These are phyloP conservation scores for Penium margaritaceum DNA, from an alignment of 139 green algal genomes.

Conservation along the genomic window DNA sequence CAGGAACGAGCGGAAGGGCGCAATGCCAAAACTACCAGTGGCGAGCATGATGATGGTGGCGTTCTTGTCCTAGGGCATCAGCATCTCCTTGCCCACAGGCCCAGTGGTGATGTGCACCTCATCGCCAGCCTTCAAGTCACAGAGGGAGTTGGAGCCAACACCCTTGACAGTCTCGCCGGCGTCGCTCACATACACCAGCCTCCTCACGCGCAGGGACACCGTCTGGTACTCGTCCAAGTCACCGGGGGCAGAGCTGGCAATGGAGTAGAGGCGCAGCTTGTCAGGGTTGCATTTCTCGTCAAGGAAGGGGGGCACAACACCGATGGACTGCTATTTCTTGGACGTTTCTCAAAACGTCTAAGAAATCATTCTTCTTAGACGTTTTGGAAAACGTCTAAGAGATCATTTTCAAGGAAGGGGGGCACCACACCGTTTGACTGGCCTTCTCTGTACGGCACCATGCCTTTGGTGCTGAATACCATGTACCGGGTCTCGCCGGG, in stretches of 20 bases:
- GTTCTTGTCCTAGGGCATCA: constrained; percentile 45
- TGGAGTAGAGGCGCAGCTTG: constrained; percentile 48
- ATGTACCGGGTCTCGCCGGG: too few species aligned
- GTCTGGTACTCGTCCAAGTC: constrained; percentile 51
- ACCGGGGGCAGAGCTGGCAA: constrained; percentile 43
- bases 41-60: constrained; percentile 48
- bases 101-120: constrained; percentile 45
- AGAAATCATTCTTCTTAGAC: too few species aligned
- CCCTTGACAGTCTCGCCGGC: constrained; percentile 46
- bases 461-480: too few species aligned
- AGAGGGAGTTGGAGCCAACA: constrained; percentile 50
- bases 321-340: too few species aligned
- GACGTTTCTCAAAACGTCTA: too few species aligned
- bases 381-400: too few species aligned
- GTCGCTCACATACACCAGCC: constrained; percentile 47
- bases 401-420: too few species aligned
- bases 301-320: constrained; percentile 41
- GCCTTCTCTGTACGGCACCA: constrained; percentile 43
- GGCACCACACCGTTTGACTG: too few species aligned
- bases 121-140: constrained; percentile 48
- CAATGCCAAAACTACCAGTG: constrained; percentile 48
- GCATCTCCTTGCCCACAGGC: constrained; percentile 50
- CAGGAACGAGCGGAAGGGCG: constrained; percentile 45
- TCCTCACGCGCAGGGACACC: constrained; percentile 47
- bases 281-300: constrained; percentile 46